phyloP scores from a whole-genome alignment of 2,329 filamentous ascomycete species.

The Exophiala sp. region DNA sequence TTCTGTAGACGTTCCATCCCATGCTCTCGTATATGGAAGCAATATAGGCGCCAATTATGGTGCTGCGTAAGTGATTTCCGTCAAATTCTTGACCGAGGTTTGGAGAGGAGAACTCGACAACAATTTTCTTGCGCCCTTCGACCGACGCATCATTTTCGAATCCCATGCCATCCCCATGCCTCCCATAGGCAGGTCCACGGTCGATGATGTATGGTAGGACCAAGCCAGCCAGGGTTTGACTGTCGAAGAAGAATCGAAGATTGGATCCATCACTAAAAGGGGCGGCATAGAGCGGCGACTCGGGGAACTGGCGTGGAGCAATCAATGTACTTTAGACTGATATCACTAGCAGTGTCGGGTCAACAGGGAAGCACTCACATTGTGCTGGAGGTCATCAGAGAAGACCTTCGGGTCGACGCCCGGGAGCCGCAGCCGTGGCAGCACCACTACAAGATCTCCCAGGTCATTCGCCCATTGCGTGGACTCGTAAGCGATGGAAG shows the following conservation, averaged over 20 bases:
- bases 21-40: constrained; percentile 62
- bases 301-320: constrained; percentile 51
- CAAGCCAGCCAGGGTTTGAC: constrained; percentile 57
- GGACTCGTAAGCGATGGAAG: constrained; percentile 64
- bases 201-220: constrained; percentile 65
- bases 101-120: constrained; percentile 78
- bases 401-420: constrained; percentile 60
- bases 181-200: constrained; percentile 57
- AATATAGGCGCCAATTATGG: constrained; percentile 69
- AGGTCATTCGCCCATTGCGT: constrained; percentile 79
- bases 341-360: background rate
- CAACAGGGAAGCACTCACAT: constrained; percentile 4
- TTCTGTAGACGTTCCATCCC: constrained; percentile 63
- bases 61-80: constrained; percentile 67
- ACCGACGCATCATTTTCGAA: constrained; percentile 57
- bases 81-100: constrained; percentile 83
- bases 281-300: constrained; percentile 66
- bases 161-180: constrained; percentile 55
- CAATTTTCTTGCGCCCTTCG: constrained; percentile 56
- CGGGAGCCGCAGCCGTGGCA: constrained; percentile 73
- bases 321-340: background rate
- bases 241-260: constrained; percentile 74
- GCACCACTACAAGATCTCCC: constrained; percentile 72
- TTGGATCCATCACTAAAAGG: constrained; percentile 63
- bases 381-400: constrained; percentile 44